A percentile compares a stretch with the other conserved stretches of the same genome.
Conservation (phyloP, 352 stramenopile genomes). For the Globisporangium nagaii region DNA sequence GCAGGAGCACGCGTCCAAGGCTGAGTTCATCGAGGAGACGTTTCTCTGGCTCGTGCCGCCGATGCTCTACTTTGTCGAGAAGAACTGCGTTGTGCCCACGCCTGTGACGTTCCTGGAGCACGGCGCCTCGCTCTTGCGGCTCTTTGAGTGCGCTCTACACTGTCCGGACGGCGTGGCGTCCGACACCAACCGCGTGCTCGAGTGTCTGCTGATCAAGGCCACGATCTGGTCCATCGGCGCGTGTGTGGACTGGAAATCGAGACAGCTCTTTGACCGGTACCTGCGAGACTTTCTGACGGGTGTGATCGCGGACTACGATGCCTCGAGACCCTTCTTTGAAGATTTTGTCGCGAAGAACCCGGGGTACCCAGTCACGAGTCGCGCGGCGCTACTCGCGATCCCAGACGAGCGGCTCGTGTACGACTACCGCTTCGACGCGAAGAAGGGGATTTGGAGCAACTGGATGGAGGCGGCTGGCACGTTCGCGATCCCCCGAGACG, state of each 20-base stretch:
- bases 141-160: slow-evolving; percentile 82
- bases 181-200: slow-evolving; percentile 73
- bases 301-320: slow-evolving; percentile 21
- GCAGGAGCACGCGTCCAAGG: slow-evolving; percentile 23
- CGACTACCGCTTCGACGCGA: slow-evolving; percentile 89
- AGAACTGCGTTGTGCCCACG: slow-evolving; percentile 78
- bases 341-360: slow-evolving; percentile 88
- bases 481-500: slow-evolving; percentile 64
- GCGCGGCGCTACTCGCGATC: slow-evolving; percentile 30
- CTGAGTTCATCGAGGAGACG: slow-evolving; percentile 56
- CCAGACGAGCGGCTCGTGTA: slow-evolving; percentile 79
- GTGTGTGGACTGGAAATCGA: slow-evolving; percentile 84
- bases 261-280: slow-evolving; percentile 81
- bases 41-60: slow-evolving; percentile 90
- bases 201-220: slow-evolving; percentile 85
- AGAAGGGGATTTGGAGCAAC: slow-evolving; percentile 74
- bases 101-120: slow-evolving; percentile 90
- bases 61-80: slow-evolving; percentile 91
- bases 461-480: slow-evolving; percentile 56
- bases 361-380: slow-evolving; percentile 38
- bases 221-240: slow-evolving; percentile 90
- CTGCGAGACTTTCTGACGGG: slow-evolving; percentile 66
- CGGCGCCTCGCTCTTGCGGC: slow-evolving; percentile 70
- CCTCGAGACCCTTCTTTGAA: slow-evolving; percentile 46
- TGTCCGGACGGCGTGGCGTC: slow-evolving; percentile 43